Evolutionary conservation across 2,329 filamentous ascomycete species (phyloP), one percentile per base, ranked within the genome.

Genomic region (Atkinsonella texensis): DNA sequence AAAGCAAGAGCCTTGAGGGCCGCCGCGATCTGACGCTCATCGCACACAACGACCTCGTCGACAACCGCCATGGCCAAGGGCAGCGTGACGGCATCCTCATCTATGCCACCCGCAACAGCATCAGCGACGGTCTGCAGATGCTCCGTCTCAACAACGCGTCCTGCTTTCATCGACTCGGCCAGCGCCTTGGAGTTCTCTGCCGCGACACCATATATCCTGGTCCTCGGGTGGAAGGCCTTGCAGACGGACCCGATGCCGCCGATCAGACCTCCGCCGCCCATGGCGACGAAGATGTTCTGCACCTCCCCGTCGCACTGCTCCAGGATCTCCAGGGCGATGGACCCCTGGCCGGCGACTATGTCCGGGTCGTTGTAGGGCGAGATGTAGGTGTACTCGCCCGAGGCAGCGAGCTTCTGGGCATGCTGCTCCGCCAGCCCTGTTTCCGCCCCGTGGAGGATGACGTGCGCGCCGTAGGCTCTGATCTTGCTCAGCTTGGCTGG

Each of bases 231-330:
- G 32, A 61, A 61, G 4, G 59, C 55, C 33, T 59, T 61, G 47
- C 59, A 46, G 10, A 60, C 59, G 17, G 59, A 55, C 2, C 59
- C 58, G 23, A 61, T 57, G 18, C 59, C 59, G 23, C 58, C 56
- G 44, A 61, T 55, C 9, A 61, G 52, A 0, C 59, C 58, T 18
- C 57, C 58, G 15, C 59, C 59, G 13, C 59, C 58, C 57, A 61
- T 59, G 20, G 59, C 53, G 20, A 61, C 51, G 48, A 61, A 61
- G 15, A 59, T 18, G 23, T 55, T 60, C 20, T 61, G 58, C 4
- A 59, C 54, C 2, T 52, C 40, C n/a, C n/a, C n/a, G 17, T 17
- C 33, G 32, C 55, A 56, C 49, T 61, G 59, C 52, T 61, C 58
- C 2, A 61, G 56, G 8, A 61, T 56, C 46, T 56, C 57, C 13